Base-by-base conservation (phyloP, 176 grass and related monocot genomes). In the Avena atlantica region DNA sequence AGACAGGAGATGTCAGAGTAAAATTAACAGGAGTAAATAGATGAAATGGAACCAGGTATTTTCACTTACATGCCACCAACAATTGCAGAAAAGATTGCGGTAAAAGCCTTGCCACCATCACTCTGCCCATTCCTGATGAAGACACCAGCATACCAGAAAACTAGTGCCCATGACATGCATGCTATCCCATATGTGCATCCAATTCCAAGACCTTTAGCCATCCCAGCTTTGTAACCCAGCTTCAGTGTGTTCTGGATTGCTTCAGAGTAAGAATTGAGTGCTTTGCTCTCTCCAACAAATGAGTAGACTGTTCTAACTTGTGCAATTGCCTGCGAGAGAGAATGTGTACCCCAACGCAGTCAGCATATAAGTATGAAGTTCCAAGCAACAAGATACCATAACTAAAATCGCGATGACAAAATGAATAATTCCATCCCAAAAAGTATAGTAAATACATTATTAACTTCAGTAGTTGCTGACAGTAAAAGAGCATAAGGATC, bases 301-400 rank as follows among this genome's bases (percentile, higher is more conserved):
- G 97, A 99, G 62, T 99, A 96, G 34, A 99, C 94, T 42, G 97
- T 99, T 80, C 97, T 87, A 74, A 99, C 97, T 94, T 99, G 97
- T 53, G 94, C 90, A 89, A 99, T 99, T 83, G 91, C 83, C 97
- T 99, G 84, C 6, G 16, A 68, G 77, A 68, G 77, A 77, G 69
- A 37, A 87, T 69, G 29, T 16, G 56, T 80, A 64, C 8, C 1
- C 25, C 9, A 57, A 81, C 5, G 1, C 11, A 8, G 21, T 78
- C 63, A 92, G 34, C 56, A 92, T 23, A 76, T 23, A 76, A 31
- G 37, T 2, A 64, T 17, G 42, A 91, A 0, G 80, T 50, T 5
- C 29, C 50, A 82, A 78, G 62, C 1, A 72, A 56, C 16, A 34
- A 45, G 13, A 12, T 90, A 83, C 63, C 69, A 56, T 1, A 23